These are phyloP conservation scores for Haplosporangium gracile DNA, from an alignment of 192 early-diverging fungal genomes.

Conservation along the genomic window DNA sequence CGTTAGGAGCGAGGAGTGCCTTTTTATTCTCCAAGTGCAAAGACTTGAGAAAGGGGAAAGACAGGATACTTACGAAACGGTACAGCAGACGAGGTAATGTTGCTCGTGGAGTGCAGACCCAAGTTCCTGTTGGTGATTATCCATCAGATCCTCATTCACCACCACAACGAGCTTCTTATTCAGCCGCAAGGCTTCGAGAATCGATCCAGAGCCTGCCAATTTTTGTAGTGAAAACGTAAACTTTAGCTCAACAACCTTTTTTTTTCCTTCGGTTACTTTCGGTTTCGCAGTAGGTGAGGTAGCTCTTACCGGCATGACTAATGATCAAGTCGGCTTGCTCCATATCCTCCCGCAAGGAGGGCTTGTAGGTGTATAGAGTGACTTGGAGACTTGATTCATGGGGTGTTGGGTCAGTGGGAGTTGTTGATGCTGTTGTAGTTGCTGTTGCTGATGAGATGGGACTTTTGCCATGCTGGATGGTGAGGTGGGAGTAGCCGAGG, in stretches of 20 bases:
- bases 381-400: conserved; percentile 41
- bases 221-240: not conserved
- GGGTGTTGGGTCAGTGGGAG: not conserved
- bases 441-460: conserved; percentile 24
- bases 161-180: conserved; percentile 79
- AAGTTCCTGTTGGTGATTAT: conserved; percentile 92
- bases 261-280: not conserved
- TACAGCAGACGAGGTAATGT: conserved; percentile 66
- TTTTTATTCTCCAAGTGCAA: not conserved
- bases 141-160: conserved; percentile 82
- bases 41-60: not conserved
- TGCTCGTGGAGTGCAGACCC: conserved; percentile 72
- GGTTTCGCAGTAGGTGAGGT: too few species aligned
- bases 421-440: not conserved
- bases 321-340: conserved; percentile 80
- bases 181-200: conserved; percentile 81
- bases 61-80: conserved; percentile 42
- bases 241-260: not conserved
- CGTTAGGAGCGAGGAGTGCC: not conserved
- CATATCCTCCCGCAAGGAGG: conserved; percentile 67
- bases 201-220: conserved; percentile 80
- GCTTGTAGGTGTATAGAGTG: conserved; percentile 70
- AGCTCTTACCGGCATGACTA: conserved; percentile 77
- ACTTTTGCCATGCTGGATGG: conserved; percentile 77
- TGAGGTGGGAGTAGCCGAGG: conserved; percentile 68